phyloP scores from a whole-genome alignment of 2,329 filamentous ascomycete genomes.

The Aspergillus hiratsukae region DNA sequence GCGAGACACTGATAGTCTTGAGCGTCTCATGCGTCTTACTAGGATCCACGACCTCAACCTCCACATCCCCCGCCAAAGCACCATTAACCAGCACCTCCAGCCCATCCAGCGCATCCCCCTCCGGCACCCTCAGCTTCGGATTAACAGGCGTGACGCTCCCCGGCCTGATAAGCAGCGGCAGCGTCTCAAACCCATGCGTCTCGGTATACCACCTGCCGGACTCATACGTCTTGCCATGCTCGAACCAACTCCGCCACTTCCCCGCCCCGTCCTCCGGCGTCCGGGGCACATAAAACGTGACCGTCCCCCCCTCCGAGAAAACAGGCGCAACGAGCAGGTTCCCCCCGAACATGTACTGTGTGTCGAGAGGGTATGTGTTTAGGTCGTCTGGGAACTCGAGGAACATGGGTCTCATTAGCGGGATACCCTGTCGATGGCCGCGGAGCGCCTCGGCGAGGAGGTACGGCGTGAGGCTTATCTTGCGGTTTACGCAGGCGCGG shows the following conservation, averaged over 20 bases:
- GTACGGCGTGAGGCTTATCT: conserved; percentile 57
- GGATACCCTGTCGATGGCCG: conserved; percentile 52
- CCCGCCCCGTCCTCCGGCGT: conserved; percentile 48
- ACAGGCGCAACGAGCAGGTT: conserved; percentile 61
- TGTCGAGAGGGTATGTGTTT: conserved; percentile 64
- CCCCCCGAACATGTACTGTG: conserved; percentile 69
- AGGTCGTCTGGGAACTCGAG: conserved; percentile 68
- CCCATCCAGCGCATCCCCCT: conserved; percentile 25
- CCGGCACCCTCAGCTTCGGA: conserved; percentile 21
- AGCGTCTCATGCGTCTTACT: conserved; percentile 21
- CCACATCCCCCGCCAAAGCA: conserved; percentile 10
- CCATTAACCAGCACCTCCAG: conserved; percentile 31
- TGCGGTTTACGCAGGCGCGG: conserved; percentile 49
- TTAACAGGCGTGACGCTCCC: conserved; percentile 27
- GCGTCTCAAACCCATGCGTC: conserved; percentile 54
- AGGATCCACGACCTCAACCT: conserved; percentile 25
- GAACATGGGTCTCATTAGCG: conserved; percentile 61
- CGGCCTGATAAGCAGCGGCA: conserved; percentile 57
- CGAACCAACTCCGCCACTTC: conserved; percentile 47
- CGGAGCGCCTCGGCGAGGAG: conserved; percentile 50
- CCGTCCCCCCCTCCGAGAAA: conserved; percentile 58
- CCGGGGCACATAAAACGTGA: conserved; percentile 60
- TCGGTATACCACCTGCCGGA: conserved; percentile 55
- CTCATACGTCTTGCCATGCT: conserved; percentile 38
- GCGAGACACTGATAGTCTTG: conserved; percentile 18